Evolutionary conservation across 257 asterid genomes (phyloP).

Genomic region (Lycium ferocissimum): DNA sequence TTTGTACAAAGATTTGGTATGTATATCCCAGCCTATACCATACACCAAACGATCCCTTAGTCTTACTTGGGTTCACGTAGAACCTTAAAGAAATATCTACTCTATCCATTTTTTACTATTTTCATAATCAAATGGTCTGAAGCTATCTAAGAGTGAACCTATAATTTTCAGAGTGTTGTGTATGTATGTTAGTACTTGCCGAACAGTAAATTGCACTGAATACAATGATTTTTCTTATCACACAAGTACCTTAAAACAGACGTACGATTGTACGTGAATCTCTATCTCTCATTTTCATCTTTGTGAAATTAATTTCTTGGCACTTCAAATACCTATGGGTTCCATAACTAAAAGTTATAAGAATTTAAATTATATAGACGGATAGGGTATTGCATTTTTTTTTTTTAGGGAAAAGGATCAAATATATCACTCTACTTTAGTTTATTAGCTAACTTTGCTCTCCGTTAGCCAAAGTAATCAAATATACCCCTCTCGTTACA

Average conservation of each 20-base stretch:
- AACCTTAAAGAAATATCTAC: background rate
- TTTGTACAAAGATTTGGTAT: no score
- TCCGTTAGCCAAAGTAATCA: no score
- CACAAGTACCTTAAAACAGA: conserved; percentile 58
- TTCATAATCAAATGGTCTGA: no score
- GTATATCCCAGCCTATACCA: no score
- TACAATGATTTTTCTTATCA: conserved; percentile 58
- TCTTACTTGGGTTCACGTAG: background rate
- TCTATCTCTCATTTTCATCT: conserved; percentile 25
- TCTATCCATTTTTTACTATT: background rate
- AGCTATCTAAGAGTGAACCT: no score
- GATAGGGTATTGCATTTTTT: no score
- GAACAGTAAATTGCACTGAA: conserved; percentile 52
- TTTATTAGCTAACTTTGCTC: no score
- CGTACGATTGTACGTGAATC: conserved; percentile 38
- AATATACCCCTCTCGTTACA: no score
- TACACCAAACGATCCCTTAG: no score
- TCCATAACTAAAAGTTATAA: background rate
- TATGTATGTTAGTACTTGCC: background rate
- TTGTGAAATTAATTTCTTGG: conserved; percentile 17
- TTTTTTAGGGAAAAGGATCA: no score
- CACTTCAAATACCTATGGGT: conserved; percentile 36
- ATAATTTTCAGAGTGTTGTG: background rate
- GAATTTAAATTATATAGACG: no score
- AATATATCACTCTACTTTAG: no score